A percentile compares a stretch with the other conserved stretches of the same genome.
Evolutionary conservation across 306 rosid genomes (phyloP).

Genomic region (Cyamopsis tetragonoloba): DNA sequence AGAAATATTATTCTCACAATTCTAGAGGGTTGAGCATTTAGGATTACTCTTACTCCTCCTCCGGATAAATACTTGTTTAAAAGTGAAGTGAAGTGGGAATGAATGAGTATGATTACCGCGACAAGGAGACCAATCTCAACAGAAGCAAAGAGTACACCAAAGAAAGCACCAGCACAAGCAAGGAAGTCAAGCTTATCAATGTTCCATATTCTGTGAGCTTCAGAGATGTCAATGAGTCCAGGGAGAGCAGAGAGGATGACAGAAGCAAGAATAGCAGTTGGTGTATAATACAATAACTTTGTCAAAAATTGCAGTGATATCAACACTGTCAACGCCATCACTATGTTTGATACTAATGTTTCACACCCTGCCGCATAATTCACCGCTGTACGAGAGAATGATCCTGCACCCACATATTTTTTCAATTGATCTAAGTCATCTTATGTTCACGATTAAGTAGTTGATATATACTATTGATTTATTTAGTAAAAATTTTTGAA

Average conservation of each 20-base stretch:
- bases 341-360: constrained; percentile 62
- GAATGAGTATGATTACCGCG: constrained; percentile 46
- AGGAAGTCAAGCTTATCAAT: constrained; percentile 76
- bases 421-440: no score
- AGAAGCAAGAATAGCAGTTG: constrained; percentile 72
- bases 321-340: constrained; percentile 67
- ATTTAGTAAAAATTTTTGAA: no score
- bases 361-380: constrained; percentile 79
- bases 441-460: no score
- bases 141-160: constrained; percentile 70
- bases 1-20: no score
- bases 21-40: no score
- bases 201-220: constrained; percentile 71
- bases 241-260: constrained; percentile 77
- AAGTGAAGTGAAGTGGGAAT: not conserved
- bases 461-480: not conserved
- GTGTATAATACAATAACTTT: constrained; percentile 70
- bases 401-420: constrained; percentile 48
- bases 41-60: no score
- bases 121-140: constrained; percentile 71
- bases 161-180: constrained; percentile 62
- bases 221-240: constrained; percentile 55
- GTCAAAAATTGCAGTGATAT: constrained; percentile 59
- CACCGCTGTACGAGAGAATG: constrained; percentile 75
- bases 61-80: no score